These are phyloP conservation scores for Urostyla sp. DNA, from an alignment of 73 alveolate genomes.

Conservation along the genomic window DNA sequence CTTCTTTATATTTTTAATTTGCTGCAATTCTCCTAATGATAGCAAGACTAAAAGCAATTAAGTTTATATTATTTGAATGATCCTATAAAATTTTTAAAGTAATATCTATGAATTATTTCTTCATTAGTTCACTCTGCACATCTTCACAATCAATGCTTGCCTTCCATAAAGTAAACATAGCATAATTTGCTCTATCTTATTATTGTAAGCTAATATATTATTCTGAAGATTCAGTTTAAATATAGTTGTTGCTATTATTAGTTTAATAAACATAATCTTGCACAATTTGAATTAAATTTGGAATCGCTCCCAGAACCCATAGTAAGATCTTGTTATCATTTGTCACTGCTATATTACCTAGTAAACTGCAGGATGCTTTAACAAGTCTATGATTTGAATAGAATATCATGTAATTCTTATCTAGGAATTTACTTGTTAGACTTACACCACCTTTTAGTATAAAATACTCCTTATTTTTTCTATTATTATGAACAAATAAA, in stretches of 20 bases:
- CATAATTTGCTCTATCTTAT: constrained; percentile 41
- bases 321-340: constrained; percentile 54
- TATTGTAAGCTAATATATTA: no score
- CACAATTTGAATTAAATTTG: constrained; percentile 18
- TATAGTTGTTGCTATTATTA: neutral
- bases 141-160: constrained; percentile 62
- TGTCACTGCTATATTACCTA: constrained; percentile 59
- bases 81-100: constrained; percentile 31
- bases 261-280: neutral
- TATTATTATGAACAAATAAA: constrained; percentile 38
- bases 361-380: constrained; percentile 51
- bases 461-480: constrained; percentile 56
- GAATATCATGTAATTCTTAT: constrained; percentile 31
- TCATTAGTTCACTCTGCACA: constrained; percentile 58
- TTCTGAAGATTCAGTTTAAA: no score
- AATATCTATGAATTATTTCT: constrained; percentile 30
- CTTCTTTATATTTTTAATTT: constrained; percentile 42
- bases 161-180: constrained; percentile 50
- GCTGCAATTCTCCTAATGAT: constrained; percentile 54
- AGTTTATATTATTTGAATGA: constrained; percentile 37
- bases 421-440: constrained; percentile 47
- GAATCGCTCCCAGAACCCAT: constrained; percentile 57
- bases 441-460: constrained; percentile 60
- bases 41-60: constrained; percentile 58
- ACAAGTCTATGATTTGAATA: constrained; percentile 24